phyloP scores from a whole-genome alignment of 2,329 filamentous ascomycete genomes.

The Aspergillus calidoustus region DNA sequence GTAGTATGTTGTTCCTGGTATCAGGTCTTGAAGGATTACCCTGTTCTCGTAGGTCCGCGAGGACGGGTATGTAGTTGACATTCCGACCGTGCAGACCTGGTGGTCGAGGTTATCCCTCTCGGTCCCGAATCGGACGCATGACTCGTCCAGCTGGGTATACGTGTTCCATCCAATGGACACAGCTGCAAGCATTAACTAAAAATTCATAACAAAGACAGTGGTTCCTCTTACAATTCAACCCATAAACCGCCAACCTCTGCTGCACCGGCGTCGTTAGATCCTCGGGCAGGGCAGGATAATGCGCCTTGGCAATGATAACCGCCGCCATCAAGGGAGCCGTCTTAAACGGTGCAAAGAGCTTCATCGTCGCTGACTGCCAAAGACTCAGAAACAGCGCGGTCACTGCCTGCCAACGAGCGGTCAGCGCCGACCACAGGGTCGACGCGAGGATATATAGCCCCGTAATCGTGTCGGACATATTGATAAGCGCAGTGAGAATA shows the following conservation, averaged over 20 bases:
- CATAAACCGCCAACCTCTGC: slow-evolving; percentile 58
- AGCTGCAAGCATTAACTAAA: slow-evolving; percentile 37
- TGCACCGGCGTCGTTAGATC: slow-evolving; percentile 60
- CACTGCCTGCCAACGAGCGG: neutral
- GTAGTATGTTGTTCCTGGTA: slow-evolving; percentile 62
- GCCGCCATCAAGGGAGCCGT: slow-evolving; percentile 33
- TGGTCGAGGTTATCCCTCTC: slow-evolving; percentile 44
- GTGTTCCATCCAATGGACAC: slow-evolving; percentile 64
- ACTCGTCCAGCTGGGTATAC: slow-evolving; percentile 50
- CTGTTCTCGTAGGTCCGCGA: slow-evolving; percentile 60
- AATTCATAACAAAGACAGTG: neutral
- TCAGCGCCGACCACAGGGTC: neutral
- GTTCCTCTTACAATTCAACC: slow-evolving; percentile 49
- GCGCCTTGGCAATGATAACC: slow-evolving; percentile 33
- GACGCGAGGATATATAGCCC: neutral
- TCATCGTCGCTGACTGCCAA: slow-evolving; percentile 2
- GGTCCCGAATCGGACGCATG: slow-evolving; percentile 59
- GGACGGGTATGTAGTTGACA: slow-evolving; percentile 56
- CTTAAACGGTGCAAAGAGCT: slow-evolving; percentile 19
- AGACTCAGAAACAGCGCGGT: neutral
- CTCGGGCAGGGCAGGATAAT: slow-evolving; percentile 52
- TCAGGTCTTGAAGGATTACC: slow-evolving; percentile 53
- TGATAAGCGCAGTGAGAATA: neutral
- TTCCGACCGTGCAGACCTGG: slow-evolving; percentile 49
- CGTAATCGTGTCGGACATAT: neutral